Base-by-base conservation (phyloP, 768 basidiomycete genomes). In the Candolleomyces eurysporus region DNA sequence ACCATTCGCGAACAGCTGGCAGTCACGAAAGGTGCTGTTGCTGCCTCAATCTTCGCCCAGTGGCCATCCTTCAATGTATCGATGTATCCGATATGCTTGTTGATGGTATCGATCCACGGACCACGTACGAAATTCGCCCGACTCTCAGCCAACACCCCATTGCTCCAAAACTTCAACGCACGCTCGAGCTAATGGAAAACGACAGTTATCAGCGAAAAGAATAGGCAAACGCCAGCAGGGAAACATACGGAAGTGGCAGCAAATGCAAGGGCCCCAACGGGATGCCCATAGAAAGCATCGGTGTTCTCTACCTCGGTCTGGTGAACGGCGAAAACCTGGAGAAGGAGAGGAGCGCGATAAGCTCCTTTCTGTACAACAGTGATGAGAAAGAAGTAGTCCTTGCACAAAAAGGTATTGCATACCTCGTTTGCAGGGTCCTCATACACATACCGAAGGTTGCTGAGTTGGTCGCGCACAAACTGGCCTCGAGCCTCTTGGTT, bases 121-220 rank as follows among this genome's bases (percentile, higher is more conserved):
- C 42, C 2, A 16, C 36, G n/a, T 5, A 57, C 56, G 42, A 57
- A 57, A 45, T 57, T 57, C 3, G 16, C 42, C 8, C 11, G 2
- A 14, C 26, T 26, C 10, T 40, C 4, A 4, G 56, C n/a, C 13
- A 13, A 13, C 13, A 16, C 4, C 4, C 56, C 36, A 4, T 40
- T 19, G 19, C 43, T 57, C 56, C 36, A 57, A 11, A 57, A 22
- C 32, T 16, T 42, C 36, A 57, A 30, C 10, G 36, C 56, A 2
- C 42, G 56, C 42, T 57, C 36, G 16, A 57, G 56, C 56, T 57
- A 17, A 19, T n/a, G 43, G n/a, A 39, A 19, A 57, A n/a, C n/a
- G n/a, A n/a, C n/a, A n/a, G n/a, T n/a, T n/a, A n/a, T n/a, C n/a
- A n/a, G n/a, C n/a, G n/a, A n/a, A n/a, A n/a, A n/a, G n/a, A n/a